Evolutionary conservation across 2,329 filamentous ascomycete species (phyloP).

Genomic region (Penicillium sclerotiorum): DNA sequence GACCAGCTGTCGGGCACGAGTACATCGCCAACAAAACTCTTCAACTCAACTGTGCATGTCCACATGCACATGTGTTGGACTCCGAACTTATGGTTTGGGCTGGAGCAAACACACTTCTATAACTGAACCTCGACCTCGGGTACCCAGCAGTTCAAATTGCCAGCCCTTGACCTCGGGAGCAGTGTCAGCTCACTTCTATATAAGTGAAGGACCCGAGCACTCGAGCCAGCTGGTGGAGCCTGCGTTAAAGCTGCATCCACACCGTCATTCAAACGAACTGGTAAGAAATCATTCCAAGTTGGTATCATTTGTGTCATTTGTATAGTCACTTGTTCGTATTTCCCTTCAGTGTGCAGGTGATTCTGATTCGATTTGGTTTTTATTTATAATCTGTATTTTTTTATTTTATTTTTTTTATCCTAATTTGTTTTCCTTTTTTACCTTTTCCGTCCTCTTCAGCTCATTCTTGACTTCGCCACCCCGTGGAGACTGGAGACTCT

Average conservation of each 20-base stretch:
- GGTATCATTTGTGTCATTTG: no score
- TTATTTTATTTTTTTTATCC: background rate
- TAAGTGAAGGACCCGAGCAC: background rate
- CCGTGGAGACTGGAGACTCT: conserved; percentile 2
- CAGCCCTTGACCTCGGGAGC: no score
- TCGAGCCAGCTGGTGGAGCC: no score
- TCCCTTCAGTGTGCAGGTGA: no score
- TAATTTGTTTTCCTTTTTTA: background rate
- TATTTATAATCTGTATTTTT: background rate
- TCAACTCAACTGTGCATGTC: conserved; percentile 1
- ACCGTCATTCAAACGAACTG: conserved; percentile 4
- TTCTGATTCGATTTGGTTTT: background rate
- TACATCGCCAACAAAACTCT: background rate
- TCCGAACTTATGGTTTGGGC: conserved; percentile 6
- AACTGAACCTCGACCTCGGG: background rate
- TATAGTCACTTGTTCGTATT: conserved; percentile 4
- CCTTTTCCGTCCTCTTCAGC: background rate
- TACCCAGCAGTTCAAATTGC: background rate
- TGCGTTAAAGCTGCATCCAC: conserved; percentile 4
- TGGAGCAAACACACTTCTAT: conserved; percentile 4
- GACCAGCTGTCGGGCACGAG: conserved; percentile 13
- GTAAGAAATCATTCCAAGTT: background rate
- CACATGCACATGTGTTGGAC: background rate
- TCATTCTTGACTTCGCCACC: conserved; percentile 1
- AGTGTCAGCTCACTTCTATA: no score